A percentile compares a stretch with the other conserved stretches of the same genome.
Conservation (phyloP, 2,329 filamentous ascomycete species). For the Trichoderma sp. region DNA sequence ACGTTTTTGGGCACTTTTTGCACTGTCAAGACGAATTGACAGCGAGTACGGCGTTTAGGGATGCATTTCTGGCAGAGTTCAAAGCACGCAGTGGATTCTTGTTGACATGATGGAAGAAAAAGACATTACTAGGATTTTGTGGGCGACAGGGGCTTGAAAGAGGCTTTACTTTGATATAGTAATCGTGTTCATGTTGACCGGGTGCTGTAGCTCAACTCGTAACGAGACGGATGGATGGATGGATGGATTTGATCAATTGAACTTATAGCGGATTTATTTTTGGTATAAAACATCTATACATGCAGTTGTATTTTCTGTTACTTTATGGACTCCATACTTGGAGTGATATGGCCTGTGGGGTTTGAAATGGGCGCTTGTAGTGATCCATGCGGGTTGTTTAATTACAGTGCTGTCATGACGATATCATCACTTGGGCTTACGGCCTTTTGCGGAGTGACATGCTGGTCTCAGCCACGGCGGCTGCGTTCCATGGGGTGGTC, state of each 20-base stretch:
- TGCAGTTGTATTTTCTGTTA: neutral
- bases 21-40: conserved; percentile 22
- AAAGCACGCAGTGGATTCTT: conserved; percentile 12
- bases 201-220: neutral
- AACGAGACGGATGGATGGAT: neutral
- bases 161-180: neutral
- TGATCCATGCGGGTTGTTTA: neutral
- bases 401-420: neutral
- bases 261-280: conserved; percentile 3
- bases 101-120: conserved; percentile 16
- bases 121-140: conserved; percentile 21
- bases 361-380: neutral
- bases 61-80: conserved; percentile 20
- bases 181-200: conserved; percentile 2
- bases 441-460: neutral
- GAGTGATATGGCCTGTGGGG: neutral
- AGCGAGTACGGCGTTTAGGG: conserved; percentile 27
- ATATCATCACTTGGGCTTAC: neutral
- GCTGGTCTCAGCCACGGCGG: conserved; percentile 8
- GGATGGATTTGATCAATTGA: neutral
- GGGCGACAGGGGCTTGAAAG: neutral
- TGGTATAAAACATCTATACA: neutral
- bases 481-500: conserved; percentile 11
- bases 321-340: neutral
- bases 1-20: neutral